Base-by-base conservation (phyloP, 2,329 filamentous ascomycete genomes). In the Claviceps pazoutovae region DNA sequence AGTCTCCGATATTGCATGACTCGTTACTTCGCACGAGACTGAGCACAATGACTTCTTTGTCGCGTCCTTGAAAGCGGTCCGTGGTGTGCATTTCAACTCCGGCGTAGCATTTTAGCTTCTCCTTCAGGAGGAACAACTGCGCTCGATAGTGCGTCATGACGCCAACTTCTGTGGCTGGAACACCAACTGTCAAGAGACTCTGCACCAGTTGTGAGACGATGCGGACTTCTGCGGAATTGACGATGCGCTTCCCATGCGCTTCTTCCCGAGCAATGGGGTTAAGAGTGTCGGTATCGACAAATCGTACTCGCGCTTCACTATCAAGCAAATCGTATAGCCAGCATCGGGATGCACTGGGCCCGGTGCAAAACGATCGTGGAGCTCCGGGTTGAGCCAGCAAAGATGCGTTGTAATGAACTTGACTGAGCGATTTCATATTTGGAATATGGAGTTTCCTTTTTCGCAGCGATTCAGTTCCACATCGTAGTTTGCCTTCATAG, bases 71-170 rank as follows among this genome's bases (percentile, higher is more conserved):
- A 67, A 95, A 98, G 45, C 91, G 88, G 68, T 98, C 93, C 3
- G 93, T 90, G 0, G 93, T 97, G 67, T 98, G 89, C 77, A 97
- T 89, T 68, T 98, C 93, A 1, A 98, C 82, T 2, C 79, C 78
- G 0, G 73, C 53, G 58, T 74, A 68, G 43, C 70, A 72, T 36
- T 80, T 79, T 37, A 95, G 78, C 11, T 75, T 75, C 55, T 90
- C 80, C 57, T 87, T 86, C 1, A 98, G 75, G 2, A 95, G 73
- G 0, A 88, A 83, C 1, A 98, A 80, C 66, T 98, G 93, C 5
- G 86, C 90, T 53, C 93, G 86, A 68, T 98, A 98, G 67, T 96
- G 89, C 16, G 93, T 96, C 71, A 98, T 96, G 58, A 98, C 85
- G 46, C 93, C 93, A 52, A 98, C 89, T 50, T 91, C 85, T 0